phyloP scores from a whole-genome alignment of 78 protist species.

The Polysphondylium violaceum region DNA sequence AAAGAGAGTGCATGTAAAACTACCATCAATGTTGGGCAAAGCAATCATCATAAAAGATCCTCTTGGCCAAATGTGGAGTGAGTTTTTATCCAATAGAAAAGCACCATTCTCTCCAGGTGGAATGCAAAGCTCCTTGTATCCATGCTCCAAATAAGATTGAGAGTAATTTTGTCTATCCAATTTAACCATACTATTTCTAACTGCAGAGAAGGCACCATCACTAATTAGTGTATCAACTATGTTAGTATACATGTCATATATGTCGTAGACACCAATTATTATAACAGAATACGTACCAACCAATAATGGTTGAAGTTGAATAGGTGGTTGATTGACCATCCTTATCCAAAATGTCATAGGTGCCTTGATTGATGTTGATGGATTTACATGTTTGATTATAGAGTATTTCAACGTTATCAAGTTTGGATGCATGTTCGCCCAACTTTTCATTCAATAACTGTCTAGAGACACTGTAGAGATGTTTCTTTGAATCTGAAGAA shows the following conservation, averaged over 20 bases:
- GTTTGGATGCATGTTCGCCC: conserved; percentile 11
- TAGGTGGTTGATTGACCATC: not conserved
- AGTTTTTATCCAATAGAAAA: conserved; percentile 44
- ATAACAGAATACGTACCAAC: conserved; percentile 2
- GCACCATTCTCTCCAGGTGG: conserved; percentile 75
- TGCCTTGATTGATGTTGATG: not conserved
- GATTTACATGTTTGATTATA: not conserved
- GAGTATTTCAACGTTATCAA: conserved; percentile 34
- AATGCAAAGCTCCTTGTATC: conserved; percentile 86
- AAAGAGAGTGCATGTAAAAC: conserved; percentile 93
- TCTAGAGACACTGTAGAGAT: conserved; percentile 52
- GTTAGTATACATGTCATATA: not conserved
- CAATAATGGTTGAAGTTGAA: conserved; percentile 25
- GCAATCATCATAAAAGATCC: conserved; percentile 93
- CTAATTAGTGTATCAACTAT: not conserved
- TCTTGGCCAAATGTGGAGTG: conserved; percentile 97
- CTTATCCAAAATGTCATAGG: not conserved
- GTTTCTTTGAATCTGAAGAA: conserved; percentile 38
- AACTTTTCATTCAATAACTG: conserved; percentile 53
- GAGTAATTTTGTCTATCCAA: conserved; percentile 56
- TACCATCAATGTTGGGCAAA: conserved; percentile 88
- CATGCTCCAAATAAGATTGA: conserved; percentile 62
- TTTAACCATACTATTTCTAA: conserved; percentile 24
- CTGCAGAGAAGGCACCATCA: conserved; percentile 77
- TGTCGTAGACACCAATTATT: no score